Evolutionary conservation across 176 grass and related monocot genomes (phyloP), one percentile per base, ranked within the genome.

Genomic region (Lolium rigidum): DNA sequence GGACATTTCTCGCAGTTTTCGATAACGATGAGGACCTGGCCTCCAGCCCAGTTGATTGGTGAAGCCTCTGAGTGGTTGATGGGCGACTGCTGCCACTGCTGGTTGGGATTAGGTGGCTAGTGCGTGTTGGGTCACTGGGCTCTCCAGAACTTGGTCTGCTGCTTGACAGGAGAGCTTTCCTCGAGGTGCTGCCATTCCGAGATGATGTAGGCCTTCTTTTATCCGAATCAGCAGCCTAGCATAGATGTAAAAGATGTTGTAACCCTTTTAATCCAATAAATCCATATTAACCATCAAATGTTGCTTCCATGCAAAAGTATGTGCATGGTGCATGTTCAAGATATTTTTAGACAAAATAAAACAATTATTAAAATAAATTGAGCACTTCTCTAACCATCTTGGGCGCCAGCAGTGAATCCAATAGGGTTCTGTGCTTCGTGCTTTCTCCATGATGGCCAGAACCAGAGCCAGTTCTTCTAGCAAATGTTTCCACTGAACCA

Each of bases 21-120:
- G 87, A 67, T 38, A 90, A 83, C 8, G 94, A 91, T 4, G 89
- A 54, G 10, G 85, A 86, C 70, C 92, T 90, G 11, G 75, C 56
- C 64, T 97, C 94, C 4, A 87, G 70, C 16, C 94, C 89, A 69
- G 87, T 82, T 88, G 94, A 97, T 76, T 97, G 94, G 77, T 95
- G 91, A 74, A 95, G 94, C 84, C 94, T 90, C 82, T 95, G 94
- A 43, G 67, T 76, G 50, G 88, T 88, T 22, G 86, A 92, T 66
- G 75, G 86, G 35, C 91, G 88, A 74, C 84, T 90, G 61, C 85
- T 87, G 84, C 84, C 77, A 24, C 70, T 93, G 82, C 86, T 93
- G 26, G 86, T 89, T 24, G 91, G 84, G 83, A 95, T 46, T 77
- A 90, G 72, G 55, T 88, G 88, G 85, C 88, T 87, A 75, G 70